phyloP scores from a whole-genome alignment of 331 rosid genomes.

The Quercus lobata region DNA sequence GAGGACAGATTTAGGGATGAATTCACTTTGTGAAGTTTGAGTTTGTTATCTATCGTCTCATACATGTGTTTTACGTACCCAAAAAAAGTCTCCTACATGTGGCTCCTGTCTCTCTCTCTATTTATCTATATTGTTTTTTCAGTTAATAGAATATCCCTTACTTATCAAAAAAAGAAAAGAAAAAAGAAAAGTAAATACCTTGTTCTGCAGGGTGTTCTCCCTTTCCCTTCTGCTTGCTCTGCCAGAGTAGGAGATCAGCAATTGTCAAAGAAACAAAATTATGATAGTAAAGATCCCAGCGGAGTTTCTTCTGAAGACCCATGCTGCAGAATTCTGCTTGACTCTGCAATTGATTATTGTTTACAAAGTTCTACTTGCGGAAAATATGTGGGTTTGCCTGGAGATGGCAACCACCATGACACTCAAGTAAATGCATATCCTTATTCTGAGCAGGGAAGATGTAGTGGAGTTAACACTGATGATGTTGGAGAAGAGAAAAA shows the following conservation, averaged over 20 bases:
- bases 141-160: background rate
- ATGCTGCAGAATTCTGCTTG: background rate
- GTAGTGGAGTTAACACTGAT: constrained; percentile 10
- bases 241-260: constrained; percentile 6
- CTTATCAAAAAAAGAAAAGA: too few relatives aligned
- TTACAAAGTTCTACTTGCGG: constrained; percentile 20
- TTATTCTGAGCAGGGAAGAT: constrained; percentile 29
- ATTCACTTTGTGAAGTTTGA: background rate
- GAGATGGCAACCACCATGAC: constrained; percentile 16
- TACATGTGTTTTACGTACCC: too few relatives aligned
- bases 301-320: constrained; percentile 3
- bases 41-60: background rate
- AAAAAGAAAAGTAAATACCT: background rate
- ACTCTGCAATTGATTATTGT: constrained; percentile 10
- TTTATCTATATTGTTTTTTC: too few relatives aligned
- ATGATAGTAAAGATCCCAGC: background rate
- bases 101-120: too few relatives aligned
- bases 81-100: background rate
- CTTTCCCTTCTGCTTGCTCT: constrained; percentile 15
- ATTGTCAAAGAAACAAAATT: constrained; percentile 6
- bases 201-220: constrained; percentile 26
- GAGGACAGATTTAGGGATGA: background rate
- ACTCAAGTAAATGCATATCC: constrained; percentile 28
- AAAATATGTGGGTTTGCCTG: constrained; percentile 18
- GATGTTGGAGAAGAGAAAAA: constrained; percentile 21